Conservation (phyloP, 2,329 filamentous ascomycete genomes). For the Colletotrichum sansevieriae region DNA sequence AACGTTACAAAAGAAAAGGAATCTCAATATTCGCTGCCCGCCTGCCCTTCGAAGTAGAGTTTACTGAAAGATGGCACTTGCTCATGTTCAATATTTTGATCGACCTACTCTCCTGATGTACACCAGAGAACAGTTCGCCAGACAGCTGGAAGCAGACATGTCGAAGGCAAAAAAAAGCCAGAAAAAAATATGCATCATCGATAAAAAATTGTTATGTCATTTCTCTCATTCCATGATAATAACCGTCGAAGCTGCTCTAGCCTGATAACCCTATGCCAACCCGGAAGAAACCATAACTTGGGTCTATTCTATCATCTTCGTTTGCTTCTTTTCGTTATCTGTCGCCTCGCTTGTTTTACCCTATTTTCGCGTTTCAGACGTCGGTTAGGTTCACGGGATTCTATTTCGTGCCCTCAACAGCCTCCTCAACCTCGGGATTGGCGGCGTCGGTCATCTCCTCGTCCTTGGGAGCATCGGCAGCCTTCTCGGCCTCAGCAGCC, state of each 20-base stretch:
- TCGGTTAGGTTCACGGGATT: slow-evolving; percentile 17
- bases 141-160: no score
- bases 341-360: not conserved
- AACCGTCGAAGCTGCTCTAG: slow-evolving; percentile 40
- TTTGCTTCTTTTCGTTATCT: slow-evolving; percentile 29
- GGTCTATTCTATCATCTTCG: slow-evolving; percentile 43
- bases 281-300: slow-evolving; percentile 40
- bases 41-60: no score
- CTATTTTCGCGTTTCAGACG: not conserved
- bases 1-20: slow-evolving; percentile 7
- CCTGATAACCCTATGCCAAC: slow-evolving; percentile 42
- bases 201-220: slow-evolving; percentile 40
- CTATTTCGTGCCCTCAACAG: slow-evolving; percentile 49
- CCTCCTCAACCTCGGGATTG: slow-evolving; percentile 65
- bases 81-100: no score
- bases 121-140: no score
- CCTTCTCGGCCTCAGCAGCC: slow-evolving; percentile 65
- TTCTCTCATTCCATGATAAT: slow-evolving; percentile 41
- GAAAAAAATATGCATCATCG: not conserved
- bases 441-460: slow-evolving; percentile 75
- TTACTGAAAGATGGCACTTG: no score
- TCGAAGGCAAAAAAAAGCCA: no score
- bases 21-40: not conserved
- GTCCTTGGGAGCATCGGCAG: slow-evolving; percentile 63
- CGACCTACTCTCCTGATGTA: no score